Base-by-base conservation (phyloP, 2,329 filamentous ascomycete species). In the Clonostachys solani region DNA sequence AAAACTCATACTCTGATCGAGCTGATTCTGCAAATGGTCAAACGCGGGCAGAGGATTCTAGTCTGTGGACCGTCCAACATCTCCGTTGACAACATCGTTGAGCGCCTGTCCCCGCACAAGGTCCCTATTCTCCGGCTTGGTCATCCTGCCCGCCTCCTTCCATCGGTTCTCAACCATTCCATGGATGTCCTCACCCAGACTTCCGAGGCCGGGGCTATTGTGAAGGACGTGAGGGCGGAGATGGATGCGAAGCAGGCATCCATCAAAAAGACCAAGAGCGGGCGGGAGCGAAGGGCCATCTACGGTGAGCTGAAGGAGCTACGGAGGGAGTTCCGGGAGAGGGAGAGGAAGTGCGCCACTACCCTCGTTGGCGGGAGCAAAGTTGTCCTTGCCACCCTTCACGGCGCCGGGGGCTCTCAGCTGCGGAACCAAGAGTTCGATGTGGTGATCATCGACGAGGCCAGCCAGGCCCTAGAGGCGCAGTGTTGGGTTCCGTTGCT, bases 41-140 rank as follows among this genome's bases (percentile, higher is more conserved):
- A 84, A 60, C 80, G 81, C 19, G 79, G 83, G 34, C 77, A 85
- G 46, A 82, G 91, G 2, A 75, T 97, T 12, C 76, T 97, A 2
- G 92, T 97, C n/a, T 97, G 94, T 59, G 94, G 92, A 0, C 94
- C 94, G 0, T 96, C 90, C 33, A 99, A 99, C 63, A 92, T 99
- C 56, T 94, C 90, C 1, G 94, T 99, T 2, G 94, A 99, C 76
- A 99, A 99, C 61, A 95, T 99, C 49, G 92, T 96, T 9, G 94
- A 99, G 67, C 84, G 94, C 8, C 78, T 97, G 2, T 83, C 91
- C 3, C 83, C 88, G 0, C 87, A 92, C 64, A 91, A 90, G 59
- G 77, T 96, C 2, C 86, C 90, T 0, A 90, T 97, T 57, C 80
- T 97, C 35, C 86, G 94, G 2, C 80, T 99, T 1, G 94, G 94